Evolutionary conservation across 148 eudicot species (phyloP).

Genomic region (Spergularia bocconei): DNA sequence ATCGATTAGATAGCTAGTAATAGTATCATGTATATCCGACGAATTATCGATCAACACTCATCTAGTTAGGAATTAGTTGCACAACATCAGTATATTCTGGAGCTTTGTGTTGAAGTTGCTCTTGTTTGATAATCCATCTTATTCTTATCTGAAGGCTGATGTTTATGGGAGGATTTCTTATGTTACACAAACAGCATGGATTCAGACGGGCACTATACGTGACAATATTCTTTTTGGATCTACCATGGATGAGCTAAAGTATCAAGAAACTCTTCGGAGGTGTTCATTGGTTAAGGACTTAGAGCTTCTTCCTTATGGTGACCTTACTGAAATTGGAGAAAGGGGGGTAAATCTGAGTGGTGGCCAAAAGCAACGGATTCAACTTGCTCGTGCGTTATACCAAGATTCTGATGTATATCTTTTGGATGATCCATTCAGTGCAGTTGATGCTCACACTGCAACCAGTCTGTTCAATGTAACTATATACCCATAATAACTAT

Average conservation of each 20-base stretch:
- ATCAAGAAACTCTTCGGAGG: slow-evolving; percentile 63
- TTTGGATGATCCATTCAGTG: slow-evolving; percentile 89
- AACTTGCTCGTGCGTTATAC: slow-evolving; percentile 91
- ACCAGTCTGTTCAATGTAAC: slow-evolving; percentile 71
- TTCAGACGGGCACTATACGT: slow-evolving; percentile 79
- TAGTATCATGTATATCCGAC: too few relatives aligned
- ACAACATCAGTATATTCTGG: background rate
- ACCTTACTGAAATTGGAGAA: slow-evolving; percentile 92
- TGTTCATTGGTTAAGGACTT: slow-evolving; percentile 83
- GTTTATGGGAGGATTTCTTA: slow-evolving; percentile 70
- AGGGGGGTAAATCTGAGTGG: slow-evolving; percentile 94
- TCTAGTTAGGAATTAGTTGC: background rate
- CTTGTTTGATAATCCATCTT: background rate
- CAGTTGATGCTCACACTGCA: slow-evolving; percentile 96
- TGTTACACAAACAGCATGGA: slow-evolving; percentile 96
- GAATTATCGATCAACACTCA: too few relatives aligned
- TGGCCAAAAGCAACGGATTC: slow-evolving; percentile 90
- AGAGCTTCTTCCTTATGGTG: slow-evolving; percentile 75
- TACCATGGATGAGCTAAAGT: slow-evolving; percentile 48
- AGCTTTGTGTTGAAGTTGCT: background rate
- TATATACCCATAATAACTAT: slow-evolving; percentile 2
- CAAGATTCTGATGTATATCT: slow-evolving; percentile 84
- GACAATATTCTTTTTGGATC: slow-evolving; percentile 81
- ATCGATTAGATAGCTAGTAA: too few relatives aligned
- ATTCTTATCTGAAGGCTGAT: slow-evolving; percentile 41